Evolutionary conservation across 2,329 filamentous ascomycete genomes (phyloP), one percentile per base, ranked within the genome.

Genomic region (Aspergillus transmontanensis): DNA sequence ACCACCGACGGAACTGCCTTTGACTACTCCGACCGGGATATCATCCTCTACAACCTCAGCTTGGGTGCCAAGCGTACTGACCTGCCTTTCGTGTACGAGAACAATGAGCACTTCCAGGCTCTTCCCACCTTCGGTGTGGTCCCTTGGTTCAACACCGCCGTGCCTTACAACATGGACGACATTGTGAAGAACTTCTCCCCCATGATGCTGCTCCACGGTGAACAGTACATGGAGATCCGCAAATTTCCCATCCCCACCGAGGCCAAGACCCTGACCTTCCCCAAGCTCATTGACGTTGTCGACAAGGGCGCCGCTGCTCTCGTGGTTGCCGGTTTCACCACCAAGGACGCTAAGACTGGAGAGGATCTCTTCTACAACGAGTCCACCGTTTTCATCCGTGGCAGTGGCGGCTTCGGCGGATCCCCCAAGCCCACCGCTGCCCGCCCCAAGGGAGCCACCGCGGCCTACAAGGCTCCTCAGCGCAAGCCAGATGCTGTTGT

Each of bases 121-220:
- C 84, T 98, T 59, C 95, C 95, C 59, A 96, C 93, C n/a, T 99
- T 92, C 74, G 95, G 94, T 77, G 95, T 98, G 66, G 90, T 99
- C 72, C 95, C 95, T n/a, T 91, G 89, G 72, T 97, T 98, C 83
- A 90, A 90, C 81, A 90, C 93, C 64, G 85, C 91, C 69, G 83
- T 89, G 65, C 92, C 94, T 32, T 98, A 91, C 83, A 88, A 85
- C 78, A 86, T 95, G 72, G 87, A 89, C 74, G 88, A 94, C 62
- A 86, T 99, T 65, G 90, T 98, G 32, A 93, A 94, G 78, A 96
- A 98, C 85, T 99, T 97, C 85, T 93, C 88, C 43, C 94, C 94
- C 66, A 97, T 97, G 93, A 97, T 97, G 93, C 88, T 99, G 57
- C 90, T 99, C 28, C 95, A 99, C 82, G 95, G 95, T 76, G 95